A percentile compares a stretch with the other conserved stretches of the same genome.
phyloP scores from a whole-genome alignment of 805 yeast genomes.

The Saturnispora kantuleensis region DNA sequence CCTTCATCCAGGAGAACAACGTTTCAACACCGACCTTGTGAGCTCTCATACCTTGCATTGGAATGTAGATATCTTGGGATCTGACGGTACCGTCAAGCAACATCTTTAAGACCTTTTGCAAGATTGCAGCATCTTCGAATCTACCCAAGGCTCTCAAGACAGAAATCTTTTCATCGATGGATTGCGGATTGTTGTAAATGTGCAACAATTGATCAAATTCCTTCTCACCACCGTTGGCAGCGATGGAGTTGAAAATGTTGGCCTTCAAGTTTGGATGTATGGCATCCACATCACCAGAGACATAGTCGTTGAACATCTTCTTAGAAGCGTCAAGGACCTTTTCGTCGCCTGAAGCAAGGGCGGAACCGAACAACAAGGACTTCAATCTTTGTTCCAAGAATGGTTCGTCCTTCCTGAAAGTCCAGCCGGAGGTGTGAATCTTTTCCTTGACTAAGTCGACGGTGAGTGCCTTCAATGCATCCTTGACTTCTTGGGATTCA shows the following conservation, averaged over 20 bases:
- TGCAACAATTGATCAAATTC: conserved; percentile 33
- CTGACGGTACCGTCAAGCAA: conserved; percentile 64
- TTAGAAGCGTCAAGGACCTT: conserved; percentile 25
- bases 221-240: conserved; percentile 29
- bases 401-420: conserved; percentile 69
- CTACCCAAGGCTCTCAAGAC: conserved; percentile 48
- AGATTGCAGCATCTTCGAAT: conserved; percentile 29
- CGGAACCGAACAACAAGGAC: conserved; percentile 33
- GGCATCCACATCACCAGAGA: conserved; percentile 22
- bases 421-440: conserved; percentile 57
- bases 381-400: conserved; percentile 30
- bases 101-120: conserved; percentile 30
- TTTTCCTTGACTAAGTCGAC: conserved; percentile 21
- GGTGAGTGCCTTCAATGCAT: conserved; percentile 27
- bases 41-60: conserved; percentile 62
- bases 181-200: conserved; percentile 41
- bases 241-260: conserved; percentile 36
- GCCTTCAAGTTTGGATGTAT: conserved; percentile 38
- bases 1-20: conserved; percentile 60
- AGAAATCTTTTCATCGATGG: conserved; percentile 48
- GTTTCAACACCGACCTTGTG: conserved; percentile 57
- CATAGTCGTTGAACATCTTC: conserved; percentile 22
- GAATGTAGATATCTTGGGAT: conserved; percentile 39
- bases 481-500: conserved; percentile 27
- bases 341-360: conserved; percentile 33